Conservation (phyloP, 768 basidiomycete genomes). For the Rhizopogon sp. region DNA sequence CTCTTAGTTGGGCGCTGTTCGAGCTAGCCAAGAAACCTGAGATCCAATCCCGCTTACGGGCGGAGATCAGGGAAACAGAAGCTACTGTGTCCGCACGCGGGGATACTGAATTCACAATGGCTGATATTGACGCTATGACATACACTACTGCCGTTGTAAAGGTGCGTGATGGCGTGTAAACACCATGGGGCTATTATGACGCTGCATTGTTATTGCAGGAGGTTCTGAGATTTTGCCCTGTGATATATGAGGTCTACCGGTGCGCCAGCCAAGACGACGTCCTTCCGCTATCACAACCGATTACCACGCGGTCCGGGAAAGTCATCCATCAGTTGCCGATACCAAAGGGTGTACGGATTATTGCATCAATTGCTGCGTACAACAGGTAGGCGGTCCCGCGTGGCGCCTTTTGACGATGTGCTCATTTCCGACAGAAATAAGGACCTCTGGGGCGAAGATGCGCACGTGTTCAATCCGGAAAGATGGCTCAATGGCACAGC, state of each 20-base stretch:
- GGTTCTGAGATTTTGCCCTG: slow-evolving; percentile 43
- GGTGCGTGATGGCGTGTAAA: slow-evolving; percentile 17
- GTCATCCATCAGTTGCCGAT: slow-evolving; percentile 39
- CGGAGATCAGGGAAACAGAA: slow-evolving; percentile 37
- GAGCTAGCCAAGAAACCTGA: slow-evolving; percentile 55
- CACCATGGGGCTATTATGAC: background rate
- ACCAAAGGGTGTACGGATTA: slow-evolving; percentile 45
- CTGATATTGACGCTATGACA: slow-evolving; percentile 48
- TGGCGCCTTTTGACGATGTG: background rate
- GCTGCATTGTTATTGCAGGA: slow-evolving; percentile 29
- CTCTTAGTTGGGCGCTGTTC: slow-evolving; percentile 56
- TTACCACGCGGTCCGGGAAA: slow-evolving; percentile 41
- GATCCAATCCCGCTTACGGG: slow-evolving; percentile 59
- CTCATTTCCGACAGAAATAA: slow-evolving; percentile 10
- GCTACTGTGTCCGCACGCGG: slow-evolving; percentile 29
- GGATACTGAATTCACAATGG: slow-evolving; percentile 32
- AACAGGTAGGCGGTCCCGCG: slow-evolving; percentile 35
- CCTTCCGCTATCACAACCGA: slow-evolving; percentile 52
- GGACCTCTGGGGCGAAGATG: slow-evolving; percentile 26
- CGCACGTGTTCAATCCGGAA: slow-evolving; percentile 25
- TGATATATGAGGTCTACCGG: slow-evolving; percentile 45
- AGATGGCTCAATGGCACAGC: slow-evolving; percentile 17
- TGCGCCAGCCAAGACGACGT: slow-evolving; percentile 47
- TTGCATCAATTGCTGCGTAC: slow-evolving; percentile 51
- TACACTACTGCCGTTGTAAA: slow-evolving; percentile 43